Evolutionary conservation across 192 early-diverging fungal genomes (phyloP).

Genomic region (Entophlyctis luteolus): DNA sequence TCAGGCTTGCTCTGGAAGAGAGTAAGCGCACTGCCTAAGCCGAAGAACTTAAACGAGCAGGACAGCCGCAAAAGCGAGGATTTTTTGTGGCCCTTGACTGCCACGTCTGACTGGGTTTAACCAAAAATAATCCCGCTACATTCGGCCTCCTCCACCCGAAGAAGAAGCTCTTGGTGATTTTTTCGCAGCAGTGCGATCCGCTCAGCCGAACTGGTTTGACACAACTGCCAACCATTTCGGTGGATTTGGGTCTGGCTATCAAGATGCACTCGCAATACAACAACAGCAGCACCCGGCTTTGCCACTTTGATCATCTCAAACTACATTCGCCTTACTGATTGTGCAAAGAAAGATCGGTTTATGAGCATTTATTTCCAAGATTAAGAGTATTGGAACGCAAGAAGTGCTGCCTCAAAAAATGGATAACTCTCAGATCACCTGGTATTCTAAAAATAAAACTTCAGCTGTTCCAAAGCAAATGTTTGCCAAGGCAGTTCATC

Average conservation of each 20-base stretch:
- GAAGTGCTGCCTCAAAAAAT: no score
- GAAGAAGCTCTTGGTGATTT: constrained; percentile 46
- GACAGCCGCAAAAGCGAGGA: constrained; percentile 21
- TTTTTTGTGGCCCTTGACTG: not conserved
- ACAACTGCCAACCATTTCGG: constrained; percentile 12
- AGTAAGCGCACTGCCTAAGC: constrained; percentile 65
- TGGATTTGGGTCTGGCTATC: constrained; percentile 20
- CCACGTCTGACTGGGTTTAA: not conserved
- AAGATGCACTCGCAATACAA: constrained; percentile 30
- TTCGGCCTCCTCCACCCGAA: not conserved
- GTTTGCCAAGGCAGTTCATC: no score
- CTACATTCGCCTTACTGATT: no score
- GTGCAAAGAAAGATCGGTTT: no score
- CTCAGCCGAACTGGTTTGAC: constrained; percentile 20
- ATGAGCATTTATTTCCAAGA: no score
- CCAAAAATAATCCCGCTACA: not conserved
- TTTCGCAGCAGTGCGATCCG: constrained; percentile 35
- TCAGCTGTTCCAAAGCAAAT: no score
- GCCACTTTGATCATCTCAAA: no score
- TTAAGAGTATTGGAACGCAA: no score
- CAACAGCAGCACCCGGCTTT: constrained; percentile 35
- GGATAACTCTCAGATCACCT: no score
- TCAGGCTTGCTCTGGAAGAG: constrained; percentile 78
- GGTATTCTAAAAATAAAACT: no score
- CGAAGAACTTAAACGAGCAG: constrained; percentile 47